Conservation (phyloP, 1,284 basidiomycete genomes). For the Ustilago shanxiensis region DNA sequence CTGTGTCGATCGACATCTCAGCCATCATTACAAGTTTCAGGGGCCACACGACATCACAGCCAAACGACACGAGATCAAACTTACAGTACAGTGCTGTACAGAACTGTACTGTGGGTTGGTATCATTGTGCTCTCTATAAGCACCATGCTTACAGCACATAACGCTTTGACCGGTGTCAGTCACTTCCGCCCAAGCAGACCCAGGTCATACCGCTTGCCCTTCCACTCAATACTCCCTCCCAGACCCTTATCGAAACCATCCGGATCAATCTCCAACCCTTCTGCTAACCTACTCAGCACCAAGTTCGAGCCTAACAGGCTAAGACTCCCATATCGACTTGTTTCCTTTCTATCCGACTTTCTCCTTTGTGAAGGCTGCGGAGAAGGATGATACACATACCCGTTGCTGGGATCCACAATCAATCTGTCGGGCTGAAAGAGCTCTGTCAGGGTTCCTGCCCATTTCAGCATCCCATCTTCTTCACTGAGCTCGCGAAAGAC, state of each 20-base stretch:
- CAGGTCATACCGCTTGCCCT: constrained; percentile 27
- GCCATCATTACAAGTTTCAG: too few species aligned
- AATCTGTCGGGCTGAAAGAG: constrained; percentile 58
- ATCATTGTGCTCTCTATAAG: background rate
- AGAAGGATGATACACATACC: constrained; percentile 69
- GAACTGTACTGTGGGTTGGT: too few species aligned
- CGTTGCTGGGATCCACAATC: constrained; percentile 55
- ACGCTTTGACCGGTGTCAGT: background rate
- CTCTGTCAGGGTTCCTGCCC: constrained; percentile 53
- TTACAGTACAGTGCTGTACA: too few species aligned
- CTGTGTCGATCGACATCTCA: background rate
- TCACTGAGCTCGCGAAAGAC: constrained; percentile 64
- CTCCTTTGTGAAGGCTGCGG: constrained; percentile 27
- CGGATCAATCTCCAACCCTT: constrained; percentile 53
- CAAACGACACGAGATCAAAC: too few species aligned
- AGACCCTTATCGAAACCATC: constrained; percentile 21
- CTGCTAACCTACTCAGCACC: constrained; percentile 55
- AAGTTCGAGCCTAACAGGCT: constrained; percentile 63
- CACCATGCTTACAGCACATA: background rate
- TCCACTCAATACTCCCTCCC: constrained; percentile 48
- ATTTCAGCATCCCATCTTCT: constrained; percentile 50
- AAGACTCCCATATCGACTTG: constrained; percentile 48
- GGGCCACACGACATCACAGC: too few species aligned
- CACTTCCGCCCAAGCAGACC: constrained; percentile 23
- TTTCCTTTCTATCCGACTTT: background rate